Evolutionary conservation across 2,329 filamentous ascomycete species (phyloP), one percentile per base, ranked within the genome.

Genomic region (Fusarium zealandicum): DNA sequence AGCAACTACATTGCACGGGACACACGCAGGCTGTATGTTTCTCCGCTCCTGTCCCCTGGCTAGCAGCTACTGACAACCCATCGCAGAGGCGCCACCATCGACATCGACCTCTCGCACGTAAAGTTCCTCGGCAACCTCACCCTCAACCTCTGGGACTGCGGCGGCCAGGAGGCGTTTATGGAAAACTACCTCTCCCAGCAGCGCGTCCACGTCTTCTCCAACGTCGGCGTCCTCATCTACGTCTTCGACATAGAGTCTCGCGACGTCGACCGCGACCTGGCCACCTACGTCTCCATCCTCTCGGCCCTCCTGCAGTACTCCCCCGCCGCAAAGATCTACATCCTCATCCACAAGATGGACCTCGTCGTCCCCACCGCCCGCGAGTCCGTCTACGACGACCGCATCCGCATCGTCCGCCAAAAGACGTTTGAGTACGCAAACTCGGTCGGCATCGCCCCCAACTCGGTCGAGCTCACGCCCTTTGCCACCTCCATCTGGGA

Each of bases 401-500:
- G 92, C 56, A 88, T 92, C 18, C 81, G 85, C 25, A 80, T 92
- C 49, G 90, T 97, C 59, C 85, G 88, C 52, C 84, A 86, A 60
- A 90, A 91, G 69, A 93, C 90, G 3, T 67, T 73, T 33, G 83
- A 86, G 68, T 81, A 81, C 61, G 76, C 79, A 38, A 68, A 71
- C 46, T 71, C 70, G 5, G 63, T 74, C 17, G 65, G 69, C 36
- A 68, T 71, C 20, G 72, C 71, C 50, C 59, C 72, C 45, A 59
- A 59, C 41, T 57, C 59, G 58, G 59, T 96, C 71, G 84, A 88
- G 60, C 82, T 97, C 56, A 90, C 91, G 53, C 92, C 93, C 54
- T 98, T 96, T 72, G 90, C 92, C 9, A 98, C 93, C 27, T 96
- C 90, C 48, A 99, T 99, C 70, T 99, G 95, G 95, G 95, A 99